A percentile compares a stretch with the other conserved stretches of the same genome.
Evolutionary conservation across 2,329 filamentous ascomycete genomes (phyloP).

Genomic region (Pseudogymnoascus sp.): DNA sequence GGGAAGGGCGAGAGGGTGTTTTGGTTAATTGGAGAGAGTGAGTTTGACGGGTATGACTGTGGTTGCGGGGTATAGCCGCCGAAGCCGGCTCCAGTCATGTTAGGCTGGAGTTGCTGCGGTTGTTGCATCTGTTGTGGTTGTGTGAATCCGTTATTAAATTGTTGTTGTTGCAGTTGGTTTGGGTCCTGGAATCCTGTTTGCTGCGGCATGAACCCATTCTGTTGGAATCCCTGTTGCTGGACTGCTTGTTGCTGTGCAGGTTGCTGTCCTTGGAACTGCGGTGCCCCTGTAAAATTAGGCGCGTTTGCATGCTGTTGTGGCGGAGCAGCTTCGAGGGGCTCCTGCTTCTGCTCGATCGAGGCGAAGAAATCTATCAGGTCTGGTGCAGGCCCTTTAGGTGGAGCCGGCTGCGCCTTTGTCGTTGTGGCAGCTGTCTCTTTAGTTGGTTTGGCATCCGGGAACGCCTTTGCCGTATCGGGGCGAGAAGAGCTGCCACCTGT

Average conservation of each 20-base stretch:
- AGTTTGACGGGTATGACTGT: slow-evolving; percentile 44
- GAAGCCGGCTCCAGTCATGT: slow-evolving; percentile 71
- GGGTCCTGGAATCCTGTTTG: slow-evolving; percentile 35
- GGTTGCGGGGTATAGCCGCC: slow-evolving; percentile 71
- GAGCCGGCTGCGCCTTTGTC: slow-evolving; percentile 36
- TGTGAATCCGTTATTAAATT: slow-evolving; percentile 26
- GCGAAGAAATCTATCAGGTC: slow-evolving; percentile 94
- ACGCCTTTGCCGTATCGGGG: slow-evolving; percentile 16
- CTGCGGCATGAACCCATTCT: slow-evolving; percentile 36
- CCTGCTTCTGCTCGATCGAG: slow-evolving; percentile 84
- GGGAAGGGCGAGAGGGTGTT: slow-evolving; percentile 44
- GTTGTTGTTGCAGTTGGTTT: slow-evolving; percentile 33
- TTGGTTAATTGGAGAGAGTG: slow-evolving; percentile 51
- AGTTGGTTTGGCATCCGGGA: slow-evolving; percentile 25
- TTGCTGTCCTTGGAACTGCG: slow-evolving; percentile 28
- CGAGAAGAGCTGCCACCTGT: slow-evolving; percentile 24
- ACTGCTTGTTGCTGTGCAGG: slow-evolving; percentile 32
- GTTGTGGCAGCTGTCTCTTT: slow-evolving; percentile 18
- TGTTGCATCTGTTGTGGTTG: slow-evolving; percentile 21
- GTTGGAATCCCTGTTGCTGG: slow-evolving; percentile 33
- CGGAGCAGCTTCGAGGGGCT: slow-evolving; percentile 51
- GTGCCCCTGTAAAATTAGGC: slow-evolving; percentile 24
- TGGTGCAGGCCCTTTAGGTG: slow-evolving; percentile 57
- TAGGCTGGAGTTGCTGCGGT: slow-evolving; percentile 43
- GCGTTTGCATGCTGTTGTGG: slow-evolving; percentile 29